These are phyloP conservation scores for Thermothelomyces thermophilus DNA, from an alignment of 2,329 filamentous ascomycete genomes.

Conservation along the genomic window DNA sequence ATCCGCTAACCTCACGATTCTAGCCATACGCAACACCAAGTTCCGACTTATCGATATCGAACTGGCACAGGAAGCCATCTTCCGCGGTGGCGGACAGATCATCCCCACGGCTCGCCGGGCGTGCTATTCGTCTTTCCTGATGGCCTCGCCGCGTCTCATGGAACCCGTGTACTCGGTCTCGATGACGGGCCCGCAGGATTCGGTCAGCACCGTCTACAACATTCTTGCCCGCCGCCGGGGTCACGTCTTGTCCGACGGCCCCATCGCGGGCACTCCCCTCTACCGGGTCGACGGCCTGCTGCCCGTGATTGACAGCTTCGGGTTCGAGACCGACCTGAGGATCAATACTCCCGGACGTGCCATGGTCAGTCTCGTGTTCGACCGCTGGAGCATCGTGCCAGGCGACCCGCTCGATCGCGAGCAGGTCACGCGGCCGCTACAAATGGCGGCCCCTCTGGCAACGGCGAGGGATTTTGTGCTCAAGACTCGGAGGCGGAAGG, in stretches of 20 bases:
- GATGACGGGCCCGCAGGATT: constrained; percentile 87
- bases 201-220: constrained; percentile 84
- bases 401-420: constrained; percentile 90
- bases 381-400: constrained; percentile 91
- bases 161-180: constrained; percentile 90
- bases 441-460: constrained; percentile 80
- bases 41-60: constrained; percentile 92
- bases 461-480: constrained; percentile 94
- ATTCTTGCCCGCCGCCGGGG: constrained; percentile 82
- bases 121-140: constrained; percentile 93
- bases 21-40: constrained; percentile 93
- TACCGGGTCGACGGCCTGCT: constrained; percentile 88
- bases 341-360: constrained; percentile 94
- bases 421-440: constrained; percentile 72
- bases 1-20: background rate
- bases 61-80: constrained; percentile 84
- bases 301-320: constrained; percentile 94
- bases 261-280: constrained; percentile 87
- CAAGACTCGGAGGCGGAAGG: constrained; percentile 90
- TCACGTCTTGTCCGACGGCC: constrained; percentile 89
- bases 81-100: constrained; percentile 91
- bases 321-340: constrained; percentile 93
- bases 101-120: constrained; percentile 90
- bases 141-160: constrained; percentile 94
- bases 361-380: constrained; percentile 86